Evolutionary conservation across 2,329 filamentous ascomycete species (phyloP), one percentile per base, ranked within the genome.

Genomic region (Monosporascus sp.): DNA sequence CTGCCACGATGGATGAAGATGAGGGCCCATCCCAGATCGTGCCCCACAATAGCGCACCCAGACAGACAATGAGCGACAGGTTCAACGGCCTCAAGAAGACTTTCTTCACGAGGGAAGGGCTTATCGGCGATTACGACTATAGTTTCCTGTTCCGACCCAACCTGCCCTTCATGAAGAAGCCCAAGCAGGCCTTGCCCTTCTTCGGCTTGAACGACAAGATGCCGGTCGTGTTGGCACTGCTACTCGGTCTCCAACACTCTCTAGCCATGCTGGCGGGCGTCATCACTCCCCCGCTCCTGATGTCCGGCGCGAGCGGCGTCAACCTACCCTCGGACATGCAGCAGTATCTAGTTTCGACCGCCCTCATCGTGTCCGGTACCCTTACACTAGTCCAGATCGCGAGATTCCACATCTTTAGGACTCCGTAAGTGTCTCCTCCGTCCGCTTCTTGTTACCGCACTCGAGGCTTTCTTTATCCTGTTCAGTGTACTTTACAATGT

Each of bases 121-220:
- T 96, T 25, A 70, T 97, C 52, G 92, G 92, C 57, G 79, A 84
- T 62, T 97, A 97, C 70, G 88, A 97, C 77, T 97, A 97, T 79
- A 88, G 70, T 37, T 94, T 91, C 65, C 84, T 97, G 41, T 96
- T 97, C 77, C 83, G 75, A 22, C 89, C 83, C 1, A 91, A 89
- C 60, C 71, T 96, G 22, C 92, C 92, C 0, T 96, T 96, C 70
- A 84, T 94, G 77, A 84, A 81, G 65, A 83, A 81, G 67, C 63
- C 73, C 5, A 68, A 68, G 37, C 70, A 73, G 58, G 74, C 78
- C n/a, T 83, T 87, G 35, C 89, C 89, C 0, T 94, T 95, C 70
- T 94, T 93, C 63, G 89, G 89, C n/a, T 82, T 93, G 39, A 81
- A 93, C 61, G 88, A 92, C 68, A 75, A 73, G 52, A 89, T 94